Evolutionary conservation across 441 rosid genomes (phyloP), one percentile per base, ranked within the genome.

Genomic region (Gossypium davidsonii): DNA sequence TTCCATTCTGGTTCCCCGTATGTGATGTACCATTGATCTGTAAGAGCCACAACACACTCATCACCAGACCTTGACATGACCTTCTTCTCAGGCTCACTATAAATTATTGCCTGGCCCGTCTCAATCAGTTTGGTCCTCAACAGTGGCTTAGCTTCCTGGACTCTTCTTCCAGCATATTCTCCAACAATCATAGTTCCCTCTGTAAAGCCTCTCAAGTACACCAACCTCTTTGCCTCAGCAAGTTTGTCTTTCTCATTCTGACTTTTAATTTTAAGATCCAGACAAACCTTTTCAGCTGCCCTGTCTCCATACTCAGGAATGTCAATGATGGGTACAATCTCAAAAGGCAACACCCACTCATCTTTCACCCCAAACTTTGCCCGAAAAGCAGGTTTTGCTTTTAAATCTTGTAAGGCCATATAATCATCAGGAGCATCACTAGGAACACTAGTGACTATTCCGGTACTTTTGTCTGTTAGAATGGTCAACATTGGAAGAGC

Each of bases 11-110:
- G 20, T 76, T 92, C 98, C 23, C 97, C 97, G 58, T 94, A 94
- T 0, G 86, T 94, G 73, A 94, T 82, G 82, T 92, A 94, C 98
- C 98, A 94, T 82, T 94, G 97, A 72, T 94, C 98, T 15, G 98
- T 94, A 44, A 92, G 95, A 72, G 98, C 98, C 72, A 92, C 98
- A 71, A 94, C 98, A 80, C 98, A 94, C 70, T 94, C 97, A 84
- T 94, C 97, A 59, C 98, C 98, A 1, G 98, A 94, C 81, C 98
- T 87, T 56, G 98, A 94, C 82, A 89, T 85, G 63, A 94, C 98
- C 56, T 79, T 84, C 83, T 92, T 94, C 86, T 94, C 98, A 10
- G 98, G 98, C 77, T 94, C 98, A 71, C 97, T 92, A 61, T 92
- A 92, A 83, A 85, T 68, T 44, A 90, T 82, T 42, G 91, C 98